Conservation (phyloP, 2,329 filamentous ascomycete genomes). For the Mollisiaceae sp. region DNA sequence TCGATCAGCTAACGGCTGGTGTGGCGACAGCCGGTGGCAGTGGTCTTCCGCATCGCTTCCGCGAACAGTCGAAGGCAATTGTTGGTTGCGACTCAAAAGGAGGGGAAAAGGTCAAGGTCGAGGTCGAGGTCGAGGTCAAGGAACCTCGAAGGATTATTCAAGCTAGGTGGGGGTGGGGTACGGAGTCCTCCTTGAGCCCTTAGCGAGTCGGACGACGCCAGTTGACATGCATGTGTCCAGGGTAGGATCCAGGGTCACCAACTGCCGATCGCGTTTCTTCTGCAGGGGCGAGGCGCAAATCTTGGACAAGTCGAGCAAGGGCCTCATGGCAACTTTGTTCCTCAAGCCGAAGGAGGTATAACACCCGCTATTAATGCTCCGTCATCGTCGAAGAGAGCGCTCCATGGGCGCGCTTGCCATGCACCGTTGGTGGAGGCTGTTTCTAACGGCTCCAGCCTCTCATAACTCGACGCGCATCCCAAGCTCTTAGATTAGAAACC, state of each 20-base stretch:
- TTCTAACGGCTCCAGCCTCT: background rate
- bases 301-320: constrained; percentile 7
- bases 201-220: background rate
- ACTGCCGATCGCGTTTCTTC: constrained; percentile 13
- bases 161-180: constrained; percentile 3
- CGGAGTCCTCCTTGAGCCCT: too few species aligned
- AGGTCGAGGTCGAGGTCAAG: too few species aligned
- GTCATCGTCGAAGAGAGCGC: constrained; percentile 18
- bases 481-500: constrained; percentile 1
- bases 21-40: constrained; percentile 17
- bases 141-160: background rate
- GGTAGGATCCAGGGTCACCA: constrained; percentile 1
- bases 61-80: constrained; percentile 1
- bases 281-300: constrained; percentile 14
- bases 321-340: constrained; percentile 14
- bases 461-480: background rate
- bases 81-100: background rate
- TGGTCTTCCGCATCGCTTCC: constrained; percentile 15
- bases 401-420: background rate
- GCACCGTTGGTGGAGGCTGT: background rate
- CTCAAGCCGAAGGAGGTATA: constrained; percentile 22
- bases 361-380: constrained; percentile 18
- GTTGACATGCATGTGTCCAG: constrained; percentile 16
- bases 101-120: background rate
- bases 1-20: background rate